Conservation (phyloP, 208 protist species). For the Leishmania mexicana region DNA sequence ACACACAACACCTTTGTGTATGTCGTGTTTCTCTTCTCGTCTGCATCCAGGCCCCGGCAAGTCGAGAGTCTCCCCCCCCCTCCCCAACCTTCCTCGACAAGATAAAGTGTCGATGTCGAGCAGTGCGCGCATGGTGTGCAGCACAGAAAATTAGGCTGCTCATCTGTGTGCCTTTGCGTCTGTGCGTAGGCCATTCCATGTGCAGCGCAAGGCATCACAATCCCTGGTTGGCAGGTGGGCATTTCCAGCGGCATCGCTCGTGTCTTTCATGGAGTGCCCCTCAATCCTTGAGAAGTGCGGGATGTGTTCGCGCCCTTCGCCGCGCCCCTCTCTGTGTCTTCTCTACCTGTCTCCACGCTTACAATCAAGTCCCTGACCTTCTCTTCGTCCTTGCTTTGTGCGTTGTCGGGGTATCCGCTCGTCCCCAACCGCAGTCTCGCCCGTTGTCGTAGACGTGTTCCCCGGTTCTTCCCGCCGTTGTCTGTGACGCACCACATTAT, state of each 20-base stretch:
- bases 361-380: background rate
- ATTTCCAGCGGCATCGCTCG: background rate
- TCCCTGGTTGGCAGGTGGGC: background rate
- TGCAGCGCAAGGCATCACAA: background rate
- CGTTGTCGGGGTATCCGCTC: background rate
- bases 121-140: background rate
- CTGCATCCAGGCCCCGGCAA: background rate
- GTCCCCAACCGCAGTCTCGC: background rate
- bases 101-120: background rate
- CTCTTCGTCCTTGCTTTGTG: background rate
- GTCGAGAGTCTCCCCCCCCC: background rate
- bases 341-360: background rate
- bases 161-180: background rate
- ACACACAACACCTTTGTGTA: background rate
- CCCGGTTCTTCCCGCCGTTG: background rate
- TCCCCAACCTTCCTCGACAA: background rate
- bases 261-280: background rate
- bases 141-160: background rate
- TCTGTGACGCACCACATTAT: background rate
- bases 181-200: slow-evolving; percentile 17
- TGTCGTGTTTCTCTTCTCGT: background rate
- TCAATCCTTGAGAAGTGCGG: background rate
- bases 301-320: background rate
- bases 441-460: background rate
- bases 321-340: background rate